A percentile compares a stretch with the other conserved stretches of the same genome.
Conservation (phyloP, 352 stramenopile genomes). For the Phytophthora cajani region DNA sequence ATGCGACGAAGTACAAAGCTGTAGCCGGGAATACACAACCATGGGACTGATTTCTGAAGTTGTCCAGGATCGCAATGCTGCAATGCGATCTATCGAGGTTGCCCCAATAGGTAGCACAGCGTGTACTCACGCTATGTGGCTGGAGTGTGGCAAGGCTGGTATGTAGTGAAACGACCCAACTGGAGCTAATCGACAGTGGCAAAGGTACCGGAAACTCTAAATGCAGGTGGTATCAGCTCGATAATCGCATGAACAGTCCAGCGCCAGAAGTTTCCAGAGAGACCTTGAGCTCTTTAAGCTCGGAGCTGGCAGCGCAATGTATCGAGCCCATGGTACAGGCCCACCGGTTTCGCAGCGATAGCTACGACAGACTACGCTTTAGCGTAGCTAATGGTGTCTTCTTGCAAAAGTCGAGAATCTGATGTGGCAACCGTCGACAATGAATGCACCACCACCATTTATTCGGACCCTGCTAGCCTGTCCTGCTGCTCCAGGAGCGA, state of each 20-base stretch:
- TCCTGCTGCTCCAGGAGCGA: slow-evolving; percentile 4
- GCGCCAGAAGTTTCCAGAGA: neutral
- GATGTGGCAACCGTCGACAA: slow-evolving; percentile 17
- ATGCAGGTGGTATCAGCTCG: neutral
- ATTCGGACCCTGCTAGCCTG: slow-evolving; percentile 8
- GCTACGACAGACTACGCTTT: slow-evolving; percentile 13
- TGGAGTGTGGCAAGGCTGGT: slow-evolving; percentile 1
- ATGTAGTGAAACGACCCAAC: slow-evolving; percentile 1
- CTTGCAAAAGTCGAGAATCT: slow-evolving; percentile 16
- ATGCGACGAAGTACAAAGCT: slow-evolving; percentile 7
- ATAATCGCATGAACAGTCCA: neutral
- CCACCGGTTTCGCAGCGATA: slow-evolving; percentile 8
- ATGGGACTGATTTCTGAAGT: neutral
- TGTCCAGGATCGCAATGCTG: neutral
- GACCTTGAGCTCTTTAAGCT: neutral
- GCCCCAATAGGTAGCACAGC: neutral
- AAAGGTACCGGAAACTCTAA: neutral
- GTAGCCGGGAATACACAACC: neutral
- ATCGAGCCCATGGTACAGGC: neutral
- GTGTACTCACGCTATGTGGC: neutral
- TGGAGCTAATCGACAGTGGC: neutral
- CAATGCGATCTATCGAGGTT: neutral
- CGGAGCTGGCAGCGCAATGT: neutral
- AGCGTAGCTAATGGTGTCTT: slow-evolving; percentile 19
- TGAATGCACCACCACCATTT: slow-evolving; percentile 5